A percentile compares a stretch with the other conserved stretches of the same genome.
These are phyloP conservation scores for Rubroshorea leprosula DNA, from an alignment of 345 rosid species.

Conservation along the genomic window DNA sequence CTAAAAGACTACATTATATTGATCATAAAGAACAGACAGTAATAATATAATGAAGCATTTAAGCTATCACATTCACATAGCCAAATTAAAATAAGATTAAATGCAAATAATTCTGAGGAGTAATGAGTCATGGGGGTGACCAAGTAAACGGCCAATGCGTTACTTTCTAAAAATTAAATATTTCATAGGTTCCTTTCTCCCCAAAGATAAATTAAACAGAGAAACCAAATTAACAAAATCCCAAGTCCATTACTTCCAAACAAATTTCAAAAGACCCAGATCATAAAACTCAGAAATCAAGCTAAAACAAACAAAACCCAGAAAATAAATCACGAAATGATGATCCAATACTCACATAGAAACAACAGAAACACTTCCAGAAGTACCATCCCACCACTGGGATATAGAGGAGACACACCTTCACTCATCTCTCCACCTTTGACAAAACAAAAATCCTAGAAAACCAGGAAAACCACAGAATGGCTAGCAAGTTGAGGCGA, in stretches of 20 bases:
- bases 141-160: too few relatives aligned
- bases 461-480: slow-evolving; percentile 20
- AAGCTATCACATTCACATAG: slow-evolving; percentile 5
- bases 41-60: neutral
- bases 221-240: slow-evolving; percentile 4
- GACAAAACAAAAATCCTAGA: neutral
- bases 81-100: neutral
- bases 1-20: neutral
- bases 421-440: slow-evolving; percentile 12
- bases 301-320: slow-evolving; percentile 28
- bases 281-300: slow-evolving; percentile 25
- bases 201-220: slow-evolving; percentile 11
- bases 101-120: neutral
- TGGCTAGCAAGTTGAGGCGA: neutral
- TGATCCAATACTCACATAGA: slow-evolving; percentile 30
- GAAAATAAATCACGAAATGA: slow-evolving; percentile 9
- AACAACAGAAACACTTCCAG: slow-evolving; percentile 27
- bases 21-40: slow-evolving; percentile 7
- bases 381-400: slow-evolving; percentile 19
- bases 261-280: slow-evolving; percentile 22
- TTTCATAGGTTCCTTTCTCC: neutral
- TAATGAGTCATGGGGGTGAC: neutral
- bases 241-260: neutral
- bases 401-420: too few relatives aligned
- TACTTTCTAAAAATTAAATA: too few relatives aligned